Evolutionary conservation across 257 asterid genomes (phyloP), one percentile per base, ranked within the genome.

Genomic region (Forsythia suspensa): DNA sequence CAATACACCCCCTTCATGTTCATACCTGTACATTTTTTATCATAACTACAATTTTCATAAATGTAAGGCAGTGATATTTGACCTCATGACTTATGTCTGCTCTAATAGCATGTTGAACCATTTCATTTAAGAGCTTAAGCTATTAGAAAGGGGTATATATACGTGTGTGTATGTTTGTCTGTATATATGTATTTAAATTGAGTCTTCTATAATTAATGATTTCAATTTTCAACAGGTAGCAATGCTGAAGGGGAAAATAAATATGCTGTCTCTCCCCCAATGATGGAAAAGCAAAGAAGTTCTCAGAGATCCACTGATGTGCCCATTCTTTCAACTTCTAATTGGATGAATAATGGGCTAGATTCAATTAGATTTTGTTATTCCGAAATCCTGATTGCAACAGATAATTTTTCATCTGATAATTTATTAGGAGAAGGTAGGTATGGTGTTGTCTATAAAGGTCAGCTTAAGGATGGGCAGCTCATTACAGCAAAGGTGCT

Each of bases 381-480:
- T 77, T 85, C 94, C 0, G 92, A 89, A 67, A 82, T 91, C 78
- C 87, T 86, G 87, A 59, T 75, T 20, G 93, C 93, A 67, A 92
- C 97, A 2, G 67, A 84, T 48, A 82, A 85, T 80, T 92, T 91
- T 66, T 91, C 95, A 63, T 86, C 84, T 76, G 87, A 82, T 8
- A 90, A 91, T 51, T 75, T 93, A 82, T 79, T 93, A n/a, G 90
- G 95, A 74, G 92, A 91, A 87, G 94, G 89, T 42, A 86, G 88
- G n/a, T 87, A 88, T 73, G 92, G 88, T 52, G 88, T 42, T 77
- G 91, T 88, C 29, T 91, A 89, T 68, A 88, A 87, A 87, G 96
- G 97, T 18, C 57, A 51, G 83, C 90, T 91, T 16, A 86, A 86
- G 78, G 86, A 84, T 42, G 96, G 96, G 43, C 91, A 85, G 85